Base-by-base conservation (phyloP, 495 filamentous ascomycete genomes). In the Penicillium robsamsonii region DNA sequence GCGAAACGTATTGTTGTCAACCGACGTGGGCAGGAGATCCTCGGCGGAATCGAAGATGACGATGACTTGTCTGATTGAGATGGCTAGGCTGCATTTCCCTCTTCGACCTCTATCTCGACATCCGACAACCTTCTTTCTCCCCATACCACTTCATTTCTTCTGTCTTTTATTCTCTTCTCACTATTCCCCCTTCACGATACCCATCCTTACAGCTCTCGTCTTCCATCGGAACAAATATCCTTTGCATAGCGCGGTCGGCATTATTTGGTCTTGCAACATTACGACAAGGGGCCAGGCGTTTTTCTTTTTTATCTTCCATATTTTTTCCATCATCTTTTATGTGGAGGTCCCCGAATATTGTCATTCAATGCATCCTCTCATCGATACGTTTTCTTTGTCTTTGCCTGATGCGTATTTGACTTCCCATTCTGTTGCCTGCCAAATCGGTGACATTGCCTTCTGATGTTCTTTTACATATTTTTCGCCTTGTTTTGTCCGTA, bases 1-100 rank as follows among this genome's bases (percentile, higher is more conserved):
- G 92, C 93, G 25, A 82, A 81, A 54, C 85, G 94, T 38, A 90
- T 92, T 40, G 81, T 94, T 1, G 85, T 96, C 35, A 89, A 96
- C 62, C 64, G 68, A 33, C 72, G 74, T 46, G 81, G 81, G 30
- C 62, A 69, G 25, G 79, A 82, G 67, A 64, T 67, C 20, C 5
- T 46, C 7, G 25, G 74, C 47, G 60, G 63, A 43, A 63, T 65
- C 17, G 73, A 75, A 29, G 74, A 78, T 40, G 78, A 79, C 53
- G 72, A 74, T 40, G 72, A 79, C 33, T 47, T 71, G 2, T 75
- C 72, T 29, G 75, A 77, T 25, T 61, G 18, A 46, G 15, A 46
- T 55, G 45, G 17, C 10, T 35, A 18, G 5, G 3, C 11, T 18
- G 12, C 30, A 9, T 29, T 18, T 55, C 24, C 22, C 35, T 33